Percentiles rank a stretch among this genome's conserved stretches.
Conservation (phyloP, 139 green algal genomes). For the Picochlorum sp. region DNA sequence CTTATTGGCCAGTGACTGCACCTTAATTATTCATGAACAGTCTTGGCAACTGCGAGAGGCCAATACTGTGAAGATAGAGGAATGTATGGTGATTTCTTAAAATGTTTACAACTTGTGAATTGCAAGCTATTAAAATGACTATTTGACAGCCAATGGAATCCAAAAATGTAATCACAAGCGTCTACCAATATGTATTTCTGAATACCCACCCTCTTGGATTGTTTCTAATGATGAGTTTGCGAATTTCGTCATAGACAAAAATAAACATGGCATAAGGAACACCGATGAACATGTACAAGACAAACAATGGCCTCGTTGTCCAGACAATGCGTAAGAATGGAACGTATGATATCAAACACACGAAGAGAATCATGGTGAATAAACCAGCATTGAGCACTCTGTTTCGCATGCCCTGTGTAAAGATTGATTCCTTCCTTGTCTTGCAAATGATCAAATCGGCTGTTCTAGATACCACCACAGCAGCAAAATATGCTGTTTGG, state of each 20-base stretch:
- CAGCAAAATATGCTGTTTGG: conserved; percentile 67
- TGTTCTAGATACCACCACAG: conserved; percentile 46
- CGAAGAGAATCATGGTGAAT: conserved; percentile 45
- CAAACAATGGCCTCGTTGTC: conserved; percentile 42
- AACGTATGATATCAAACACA: conserved; percentile 44
- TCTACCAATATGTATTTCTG: conserved; percentile 39
- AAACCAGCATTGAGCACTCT: conserved; percentile 55
- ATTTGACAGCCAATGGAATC: too few relatives aligned
- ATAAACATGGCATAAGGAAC: conserved; percentile 53
- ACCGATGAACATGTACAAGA: conserved; percentile 53
- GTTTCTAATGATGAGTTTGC: conserved; percentile 47
- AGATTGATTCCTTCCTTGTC: conserved; percentile 62
- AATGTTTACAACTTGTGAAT: too few relatives aligned
- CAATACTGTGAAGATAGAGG: too few relatives aligned
- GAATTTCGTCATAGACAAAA: conserved; percentile 59
- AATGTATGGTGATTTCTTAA: too few relatives aligned
- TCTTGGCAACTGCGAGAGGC: too few relatives aligned
- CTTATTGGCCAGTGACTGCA: too few relatives aligned
- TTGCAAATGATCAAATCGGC: conserved; percentile 63
- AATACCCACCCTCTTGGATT: conserved; percentile 43
- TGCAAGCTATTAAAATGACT: too few relatives aligned
- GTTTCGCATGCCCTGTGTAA: conserved; percentile 43
- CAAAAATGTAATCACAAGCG: conserved; percentile 1
- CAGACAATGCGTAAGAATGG: conserved; percentile 50
- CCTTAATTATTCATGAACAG: too few relatives aligned